Conservation (phyloP, 345 rosid genomes). For the Populus deltoides region DNA sequence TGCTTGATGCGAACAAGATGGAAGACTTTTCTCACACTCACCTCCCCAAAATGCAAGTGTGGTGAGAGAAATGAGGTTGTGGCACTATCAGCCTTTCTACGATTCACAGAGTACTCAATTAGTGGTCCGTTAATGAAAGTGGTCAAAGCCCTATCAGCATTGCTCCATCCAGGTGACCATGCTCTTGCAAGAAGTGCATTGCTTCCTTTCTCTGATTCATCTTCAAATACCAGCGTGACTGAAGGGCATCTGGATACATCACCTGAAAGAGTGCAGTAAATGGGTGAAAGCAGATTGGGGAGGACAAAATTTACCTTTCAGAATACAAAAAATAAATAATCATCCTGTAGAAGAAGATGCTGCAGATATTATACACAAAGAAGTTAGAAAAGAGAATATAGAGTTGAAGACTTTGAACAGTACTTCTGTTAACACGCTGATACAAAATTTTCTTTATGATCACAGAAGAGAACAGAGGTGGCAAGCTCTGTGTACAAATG, state of each 20-base stretch:
- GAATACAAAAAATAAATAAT: neutral
- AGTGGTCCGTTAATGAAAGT: constrained; percentile 84
- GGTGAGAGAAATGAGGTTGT: constrained; percentile 97
- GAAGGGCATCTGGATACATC: constrained; percentile 64
- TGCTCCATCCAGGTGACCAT: constrained; percentile 99
- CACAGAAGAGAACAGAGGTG: neutral
- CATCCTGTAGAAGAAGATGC: neutral
- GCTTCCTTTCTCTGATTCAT: constrained; percentile 90
- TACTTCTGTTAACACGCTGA: neutral
- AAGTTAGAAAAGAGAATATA: neutral
- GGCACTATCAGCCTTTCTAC: constrained; percentile 93
- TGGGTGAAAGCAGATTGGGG: neutral
- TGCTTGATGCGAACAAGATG: constrained; percentile 92
- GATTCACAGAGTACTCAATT: constrained; percentile 79
- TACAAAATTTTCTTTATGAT: neutral
- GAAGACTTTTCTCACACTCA: constrained; percentile 91
- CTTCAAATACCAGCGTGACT: constrained; percentile 75
- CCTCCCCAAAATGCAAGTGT: constrained; percentile 96
- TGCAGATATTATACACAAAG: neutral
- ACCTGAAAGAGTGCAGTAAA: constrained; percentile 45
- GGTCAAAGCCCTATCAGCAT: constrained; percentile 82
- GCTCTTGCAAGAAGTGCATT: constrained; percentile 97
- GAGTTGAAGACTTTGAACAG: neutral
- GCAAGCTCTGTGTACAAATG: neutral
- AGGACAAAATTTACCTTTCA: neutral